These are phyloP conservation scores for Lactifluus hygrophoroides DNA, from an alignment of 768 basidiomycete species.

Conservation along the genomic window DNA sequence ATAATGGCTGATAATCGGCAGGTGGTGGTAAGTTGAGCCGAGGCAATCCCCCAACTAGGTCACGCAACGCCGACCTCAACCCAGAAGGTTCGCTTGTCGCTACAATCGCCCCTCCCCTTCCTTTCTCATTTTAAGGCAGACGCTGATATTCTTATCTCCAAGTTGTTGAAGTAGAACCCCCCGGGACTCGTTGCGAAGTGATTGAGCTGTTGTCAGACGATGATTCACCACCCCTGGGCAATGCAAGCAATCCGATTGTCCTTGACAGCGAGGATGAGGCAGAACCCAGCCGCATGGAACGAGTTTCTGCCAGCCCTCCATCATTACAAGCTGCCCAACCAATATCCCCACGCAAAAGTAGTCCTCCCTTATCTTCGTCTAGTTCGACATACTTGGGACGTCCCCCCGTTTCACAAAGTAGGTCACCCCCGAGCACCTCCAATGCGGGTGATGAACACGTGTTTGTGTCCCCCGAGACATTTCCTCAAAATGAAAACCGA, in stretches of 20 bases:
- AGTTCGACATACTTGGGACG: background rate
- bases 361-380: background rate
- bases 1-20: background rate
- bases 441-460: background rate
- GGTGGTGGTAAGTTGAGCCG: background rate
- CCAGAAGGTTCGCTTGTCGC: slow-evolving; percentile 1
- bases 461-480: background rate
- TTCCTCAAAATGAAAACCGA: background rate
- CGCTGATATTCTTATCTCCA: background rate
- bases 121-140: background rate
- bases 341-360: background rate
- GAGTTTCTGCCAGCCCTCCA: background rate
- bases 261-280: slow-evolving; percentile 13
- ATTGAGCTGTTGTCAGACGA: slow-evolving; percentile 7
- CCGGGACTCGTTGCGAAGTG: background rate
- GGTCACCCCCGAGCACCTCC: background rate
- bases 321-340: background rate
- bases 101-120: background rate
- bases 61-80: background rate
- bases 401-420: background rate
- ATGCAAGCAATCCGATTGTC: slow-evolving; percentile 11
- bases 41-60: background rate
- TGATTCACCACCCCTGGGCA: background rate
- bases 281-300: background rate
- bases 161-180: background rate